Evolutionary conservation across 352 stramenopile genomes (phyloP), one percentile per base, ranked within the genome.

Genomic region (Pythium diclinum): DNA sequence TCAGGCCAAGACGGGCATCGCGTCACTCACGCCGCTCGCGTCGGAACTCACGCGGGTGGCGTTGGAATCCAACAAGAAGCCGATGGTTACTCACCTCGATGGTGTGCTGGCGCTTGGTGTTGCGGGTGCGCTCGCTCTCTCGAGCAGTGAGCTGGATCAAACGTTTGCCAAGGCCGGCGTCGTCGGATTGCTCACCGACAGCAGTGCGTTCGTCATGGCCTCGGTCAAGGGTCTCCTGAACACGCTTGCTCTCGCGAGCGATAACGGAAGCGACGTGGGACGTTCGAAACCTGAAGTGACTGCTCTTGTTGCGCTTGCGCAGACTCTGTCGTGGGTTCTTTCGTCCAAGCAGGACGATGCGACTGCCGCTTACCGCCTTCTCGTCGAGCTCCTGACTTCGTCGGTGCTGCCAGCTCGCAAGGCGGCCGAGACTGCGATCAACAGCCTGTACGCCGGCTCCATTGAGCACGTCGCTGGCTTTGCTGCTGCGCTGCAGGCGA

Each of bases 21-120:
- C 36, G 2, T 48, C 68, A 6, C 81, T 91, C 63, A 69, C 73
- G 8, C 67, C 81, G 7, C 77, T 91, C 66, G 74, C 73, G 3
- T 65, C 80, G 9, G 77, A 92, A 62, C 52, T 92, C n/a, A 36
- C 88, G 44, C 63, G 63, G 0, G 67, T 95, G 30, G 74, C 87
- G 32, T 67, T 77, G 38, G 81, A 92, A 9, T 64, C 82, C 3
- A 89, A 83, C 59, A 95, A 94, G 73, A 95, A 94, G 71, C 70
- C 78, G 0, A 86, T 88, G 52, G 49, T 93, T 25, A 56, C 74
- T 3, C 87, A 92, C 60, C 58, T 92, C n/a, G 85, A 94, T 42
- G 87, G 85, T 14, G 67, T 95, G 33, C 66, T 95, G 3, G 82
- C 87, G 16, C 56, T 94, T 61, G 74, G 75, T 10, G 60, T 93